Evolutionary conservation across 108 stramenopile genomes (phyloP).

Genomic region (Chaetoceros tenuissimus): DNA sequence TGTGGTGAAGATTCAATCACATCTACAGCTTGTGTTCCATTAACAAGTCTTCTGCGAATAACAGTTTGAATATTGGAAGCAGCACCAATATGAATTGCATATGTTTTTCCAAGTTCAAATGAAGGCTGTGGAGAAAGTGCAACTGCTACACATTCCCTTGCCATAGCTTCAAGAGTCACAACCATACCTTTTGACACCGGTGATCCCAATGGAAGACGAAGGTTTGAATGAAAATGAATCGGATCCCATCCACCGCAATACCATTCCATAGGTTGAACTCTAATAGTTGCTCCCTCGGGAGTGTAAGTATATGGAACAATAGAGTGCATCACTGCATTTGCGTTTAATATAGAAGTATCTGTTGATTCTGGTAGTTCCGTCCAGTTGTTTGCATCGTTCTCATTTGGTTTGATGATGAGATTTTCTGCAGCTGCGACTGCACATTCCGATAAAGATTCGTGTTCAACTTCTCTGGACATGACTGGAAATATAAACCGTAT

Average conservation of each 20-base stretch:
- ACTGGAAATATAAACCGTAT: too few species aligned
- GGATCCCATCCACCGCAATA: constrained; percentile 31
- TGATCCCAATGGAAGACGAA: constrained; percentile 24
- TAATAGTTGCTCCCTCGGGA: constrained; percentile 14
- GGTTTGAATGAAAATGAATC: constrained; percentile 28
- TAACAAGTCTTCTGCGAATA: constrained; percentile 24
- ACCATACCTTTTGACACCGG: neutral
- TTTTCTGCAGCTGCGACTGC: neutral
- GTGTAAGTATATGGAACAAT: constrained; percentile 11
- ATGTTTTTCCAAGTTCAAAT: constrained; percentile 43
- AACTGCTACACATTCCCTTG: constrained; percentile 47
- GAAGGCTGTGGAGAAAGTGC: constrained; percentile 40
- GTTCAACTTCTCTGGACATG: neutral
- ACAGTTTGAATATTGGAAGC: constrained; percentile 39
- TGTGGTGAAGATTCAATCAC: constrained; percentile 21
- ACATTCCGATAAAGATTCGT: neutral
- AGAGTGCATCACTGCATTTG: neutral
- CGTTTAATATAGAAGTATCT: neutral
- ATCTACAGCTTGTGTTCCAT: constrained; percentile 34
- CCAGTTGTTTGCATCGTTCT: neutral
- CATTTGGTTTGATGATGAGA: neutral
- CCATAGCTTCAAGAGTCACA: constrained; percentile 19
- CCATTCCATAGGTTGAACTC: constrained; percentile 26
- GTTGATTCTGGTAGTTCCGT: neutral
- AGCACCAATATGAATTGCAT: constrained; percentile 53